phyloP scores from a whole-genome alignment of 1,139 yeast genomes.

The Geotrichum citri-aurantii region DNA sequence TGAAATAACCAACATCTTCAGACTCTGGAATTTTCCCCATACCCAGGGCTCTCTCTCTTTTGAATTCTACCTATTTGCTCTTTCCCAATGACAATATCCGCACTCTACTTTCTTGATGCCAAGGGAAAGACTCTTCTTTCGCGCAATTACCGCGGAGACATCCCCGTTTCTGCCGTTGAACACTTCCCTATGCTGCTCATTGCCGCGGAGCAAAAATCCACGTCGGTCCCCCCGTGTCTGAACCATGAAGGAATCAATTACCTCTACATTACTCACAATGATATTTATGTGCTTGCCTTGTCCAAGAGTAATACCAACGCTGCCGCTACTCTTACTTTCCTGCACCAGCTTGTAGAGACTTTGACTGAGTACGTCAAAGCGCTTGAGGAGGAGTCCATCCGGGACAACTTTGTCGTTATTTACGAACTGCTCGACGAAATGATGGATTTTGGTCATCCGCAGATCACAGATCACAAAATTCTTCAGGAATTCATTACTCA shows the following conservation, averaged over 20 bases:
- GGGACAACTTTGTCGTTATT: conserved; percentile 89
- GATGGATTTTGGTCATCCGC: conserved; percentile 97
- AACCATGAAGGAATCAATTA: conserved; percentile 78
- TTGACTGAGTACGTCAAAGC: conserved; percentile 79
- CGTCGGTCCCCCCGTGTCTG: conserved; percentile 65
- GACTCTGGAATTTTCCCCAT: neutral
- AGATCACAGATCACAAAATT: conserved; percentile 88
- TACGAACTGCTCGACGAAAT: conserved; percentile 92
- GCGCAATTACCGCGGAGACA: conserved; percentile 88
- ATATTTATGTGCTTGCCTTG: conserved; percentile 76
- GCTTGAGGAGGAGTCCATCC: conserved; percentile 86
- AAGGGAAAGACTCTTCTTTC: conserved; percentile 87
- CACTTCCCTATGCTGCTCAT: conserved; percentile 70
- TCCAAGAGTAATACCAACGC: conserved; percentile 74
- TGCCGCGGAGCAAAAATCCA: conserved; percentile 59
- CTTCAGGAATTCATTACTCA: conserved; percentile 62
- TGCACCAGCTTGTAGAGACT: conserved; percentile 60
- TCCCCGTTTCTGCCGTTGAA: conserved; percentile 75
- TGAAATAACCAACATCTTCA: neutral
- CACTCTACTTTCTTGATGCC: conserved; percentile 80
- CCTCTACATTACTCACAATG: conserved; percentile 75
- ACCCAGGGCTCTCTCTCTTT: neutral
- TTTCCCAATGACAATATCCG: conserved; percentile 68
- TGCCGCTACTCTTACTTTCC: conserved; percentile 69
- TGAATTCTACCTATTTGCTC: too few relatives aligned